Base-by-base conservation (phyloP, 176 grass and related monocot species). In the Rhipidocladum racemiflorum region DNA sequence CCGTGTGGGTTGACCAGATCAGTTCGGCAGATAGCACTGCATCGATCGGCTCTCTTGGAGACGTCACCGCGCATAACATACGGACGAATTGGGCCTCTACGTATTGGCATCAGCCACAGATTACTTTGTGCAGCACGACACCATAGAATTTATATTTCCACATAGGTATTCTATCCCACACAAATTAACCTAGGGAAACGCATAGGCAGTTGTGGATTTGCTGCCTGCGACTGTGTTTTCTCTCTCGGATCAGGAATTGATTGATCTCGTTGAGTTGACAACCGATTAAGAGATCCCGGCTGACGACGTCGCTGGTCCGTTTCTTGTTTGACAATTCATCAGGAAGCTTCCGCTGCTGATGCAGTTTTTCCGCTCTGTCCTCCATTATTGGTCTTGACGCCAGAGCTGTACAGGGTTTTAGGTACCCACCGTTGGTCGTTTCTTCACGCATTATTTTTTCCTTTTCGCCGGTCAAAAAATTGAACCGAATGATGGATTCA, bases 401-500 rank as follows among this genome's bases (percentile, higher is more conserved):
- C 17, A 20, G 36, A 9, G 6, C 8, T 81, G 38, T 57, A 56
- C 10, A 67, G 28, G 23, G 0, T 8, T 27, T 46, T 32, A 29
- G 6, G 13, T 60, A 25, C 36, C 21, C 9, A 29, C 29, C 69
- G 65, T 29, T 80, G 61, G 36, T 54, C 39, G 1, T 68, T 12
- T 12, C 76, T 29, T 75, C 40, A 61, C 76, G 53, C 82, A 0
- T 34, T 34, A 34, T 68, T 21, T 15, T 15, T 1, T 7, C 7
- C 12, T 53, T 23, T n/a, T 12, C n/a, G 50, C 5, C 0, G 18
- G 40, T 74, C 68, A 42, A 46, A 51, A 14, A 6, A 18, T 49
- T 15, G 12, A 5, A 23, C 61, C n/a, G 13, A 72, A 34, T 34
- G 70, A 17, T 34, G 70, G 12, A 60, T 88, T 88, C 65, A 57